Evolutionary conservation across 768 basidiomycete genomes (phyloP).

Genomic region (Leccinum arenicola): DNA sequence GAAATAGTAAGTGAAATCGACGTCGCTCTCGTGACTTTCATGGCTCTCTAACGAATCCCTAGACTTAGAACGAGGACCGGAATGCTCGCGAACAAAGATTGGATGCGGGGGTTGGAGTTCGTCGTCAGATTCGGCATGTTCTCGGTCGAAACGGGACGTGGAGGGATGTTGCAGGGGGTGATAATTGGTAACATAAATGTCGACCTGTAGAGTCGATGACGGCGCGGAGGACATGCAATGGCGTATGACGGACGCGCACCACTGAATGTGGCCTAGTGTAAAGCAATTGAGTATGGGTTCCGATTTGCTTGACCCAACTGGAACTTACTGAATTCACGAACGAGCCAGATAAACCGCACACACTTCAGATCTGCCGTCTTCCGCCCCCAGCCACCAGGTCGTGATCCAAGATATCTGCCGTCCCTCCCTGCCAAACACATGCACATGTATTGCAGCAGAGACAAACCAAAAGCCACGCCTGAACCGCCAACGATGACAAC

Average conservation of each 20-base stretch:
- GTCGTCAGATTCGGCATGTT: slow-evolving; percentile 9
- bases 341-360: slow-evolving; percentile 74
- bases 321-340: slow-evolving; percentile 68
- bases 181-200: slow-evolving; percentile 72
- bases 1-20: slow-evolving; percentile 44
- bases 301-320: background rate
- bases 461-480: no score
- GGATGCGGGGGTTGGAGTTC: slow-evolving; percentile 39
- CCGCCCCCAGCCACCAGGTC: slow-evolving; percentile 41
- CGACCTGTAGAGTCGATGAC: slow-evolving; percentile 49
- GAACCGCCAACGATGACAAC: no score
- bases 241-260: slow-evolving; percentile 69
- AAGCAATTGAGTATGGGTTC: background rate
- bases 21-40: slow-evolving; percentile 32
- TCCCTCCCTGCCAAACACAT: slow-evolving; percentile 50
- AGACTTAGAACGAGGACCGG: slow-evolving; percentile 12
- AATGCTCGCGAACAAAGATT: slow-evolving; percentile 18
- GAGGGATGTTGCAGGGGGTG: slow-evolving; percentile 20
- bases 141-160: slow-evolving; percentile 1
- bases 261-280: slow-evolving; percentile 65
- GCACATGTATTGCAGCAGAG: no score
- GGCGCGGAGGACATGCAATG: slow-evolving; percentile 58
- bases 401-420: slow-evolving; percentile 46
- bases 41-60: slow-evolving; percentile 30
- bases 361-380: slow-evolving; percentile 44